phyloP scores from a whole-genome alignment of 345 rosid species.

The Combretum micranthum region DNA sequence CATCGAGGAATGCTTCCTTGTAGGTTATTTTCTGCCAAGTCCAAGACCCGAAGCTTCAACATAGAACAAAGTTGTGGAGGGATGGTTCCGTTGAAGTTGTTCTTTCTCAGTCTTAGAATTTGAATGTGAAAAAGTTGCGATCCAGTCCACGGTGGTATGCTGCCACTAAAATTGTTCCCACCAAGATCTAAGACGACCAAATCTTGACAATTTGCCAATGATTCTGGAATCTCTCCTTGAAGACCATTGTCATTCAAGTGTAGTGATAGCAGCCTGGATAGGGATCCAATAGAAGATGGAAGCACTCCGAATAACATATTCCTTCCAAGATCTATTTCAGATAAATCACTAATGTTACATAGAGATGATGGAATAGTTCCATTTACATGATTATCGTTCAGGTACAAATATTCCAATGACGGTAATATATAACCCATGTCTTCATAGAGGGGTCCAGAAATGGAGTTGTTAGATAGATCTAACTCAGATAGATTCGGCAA shows the following conservation, averaged over 20 bases:
- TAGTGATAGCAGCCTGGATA: rapidly evolving
- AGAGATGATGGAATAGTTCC: conserved; percentile 6
- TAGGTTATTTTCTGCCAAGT: background rate
- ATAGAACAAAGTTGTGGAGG: background rate
- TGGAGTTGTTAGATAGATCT: background rate
- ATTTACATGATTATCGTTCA: background rate
- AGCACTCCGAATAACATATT: conserved; percentile 4
- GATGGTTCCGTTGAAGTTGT: background rate
- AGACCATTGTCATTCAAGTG: conserved; percentile 7
- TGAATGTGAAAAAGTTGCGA: background rate
- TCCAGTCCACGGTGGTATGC: conserved; percentile 8
- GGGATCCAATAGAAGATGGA: background rate
- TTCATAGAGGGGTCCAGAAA: background rate
- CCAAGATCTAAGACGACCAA: conserved; percentile 5
- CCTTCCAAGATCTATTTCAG: background rate
- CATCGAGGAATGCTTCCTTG: background rate
- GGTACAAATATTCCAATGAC: background rate
- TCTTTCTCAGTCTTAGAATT: conserved; percentile 6
- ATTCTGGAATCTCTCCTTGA: background rate
- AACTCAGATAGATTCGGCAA: background rate
- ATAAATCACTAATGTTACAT: background rate
- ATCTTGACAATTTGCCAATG: background rate
- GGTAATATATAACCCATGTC: background rate
- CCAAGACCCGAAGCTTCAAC: background rate
- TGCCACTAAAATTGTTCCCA: conserved; percentile 2